Percentiles rank a stretch among this genome's conserved stretches.
Evolutionary conservation across 129 eudicot species (phyloP).

Genomic region (Sambucus nigra): DNA sequence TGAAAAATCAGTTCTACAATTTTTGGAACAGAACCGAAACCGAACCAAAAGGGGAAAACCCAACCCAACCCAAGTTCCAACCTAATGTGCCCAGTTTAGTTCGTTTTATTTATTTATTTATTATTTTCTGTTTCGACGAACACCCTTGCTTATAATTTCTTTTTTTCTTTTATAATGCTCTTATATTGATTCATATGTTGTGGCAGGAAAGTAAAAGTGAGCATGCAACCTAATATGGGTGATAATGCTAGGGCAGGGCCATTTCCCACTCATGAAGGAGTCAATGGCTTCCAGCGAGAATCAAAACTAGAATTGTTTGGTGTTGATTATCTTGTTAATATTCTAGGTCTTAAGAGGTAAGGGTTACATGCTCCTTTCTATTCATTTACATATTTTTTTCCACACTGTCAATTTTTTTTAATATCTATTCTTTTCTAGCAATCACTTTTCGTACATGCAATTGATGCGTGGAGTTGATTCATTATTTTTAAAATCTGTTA

Average conservation of each 20-base stretch:
- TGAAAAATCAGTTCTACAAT: background rate
- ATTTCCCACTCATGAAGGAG: constrained; percentile 35
- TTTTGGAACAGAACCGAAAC: background rate
- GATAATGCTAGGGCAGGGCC: constrained; percentile 38
- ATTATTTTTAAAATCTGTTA: background rate
- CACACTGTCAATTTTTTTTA: background rate
- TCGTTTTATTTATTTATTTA: no score
- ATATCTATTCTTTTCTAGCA: background rate
- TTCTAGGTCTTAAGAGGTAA: constrained; percentile 93
- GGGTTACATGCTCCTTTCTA: constrained; percentile 6
- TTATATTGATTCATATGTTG: constrained; percentile 6
- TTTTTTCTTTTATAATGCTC: no score
- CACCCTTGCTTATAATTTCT: no score
- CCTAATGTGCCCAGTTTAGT: no score
- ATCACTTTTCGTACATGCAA: background rate
- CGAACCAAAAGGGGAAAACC: no score
- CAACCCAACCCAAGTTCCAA: no score
- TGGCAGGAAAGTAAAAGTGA: constrained; percentile 58
- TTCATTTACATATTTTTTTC: background rate
- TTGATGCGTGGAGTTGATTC: background rate
- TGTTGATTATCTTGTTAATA: constrained; percentile 95
- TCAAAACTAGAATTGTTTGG: constrained; percentile 95
- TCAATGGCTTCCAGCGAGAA: constrained; percentile 61
- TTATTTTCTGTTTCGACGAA: no score
- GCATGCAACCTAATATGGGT: constrained; percentile 25